Evolutionary conservation across 805 yeast species (phyloP).

Genomic region (Nakazawaea peltata): DNA sequence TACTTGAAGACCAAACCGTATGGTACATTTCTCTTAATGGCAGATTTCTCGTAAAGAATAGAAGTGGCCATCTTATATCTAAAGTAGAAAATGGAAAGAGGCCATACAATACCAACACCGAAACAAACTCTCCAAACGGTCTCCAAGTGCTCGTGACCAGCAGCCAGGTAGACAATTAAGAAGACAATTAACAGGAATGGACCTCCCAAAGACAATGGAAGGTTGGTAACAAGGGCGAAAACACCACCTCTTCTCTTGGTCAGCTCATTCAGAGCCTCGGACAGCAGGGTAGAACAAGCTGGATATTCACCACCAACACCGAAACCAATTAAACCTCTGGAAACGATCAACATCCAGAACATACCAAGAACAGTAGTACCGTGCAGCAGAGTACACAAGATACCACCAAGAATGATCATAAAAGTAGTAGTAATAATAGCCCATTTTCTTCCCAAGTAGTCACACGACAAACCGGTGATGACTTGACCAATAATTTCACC

Average conservation of each 20-base stretch:
- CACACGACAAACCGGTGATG: constrained; percentile 55
- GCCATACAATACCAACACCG: constrained; percentile 61
- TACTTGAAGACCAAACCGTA: constrained; percentile 52
- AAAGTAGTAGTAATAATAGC: constrained; percentile 61
- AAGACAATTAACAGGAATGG: constrained; percentile 68
- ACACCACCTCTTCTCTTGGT: constrained; percentile 57
- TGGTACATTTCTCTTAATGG: constrained; percentile 50
- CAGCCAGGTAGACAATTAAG: constrained; percentile 57
- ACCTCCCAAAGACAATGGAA: constrained; percentile 70
- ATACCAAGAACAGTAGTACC: constrained; percentile 49
- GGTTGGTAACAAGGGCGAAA: constrained; percentile 59
- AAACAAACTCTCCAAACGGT: constrained; percentile 68
- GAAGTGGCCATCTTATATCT: constrained; percentile 64
- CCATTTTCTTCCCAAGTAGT: constrained; percentile 60
- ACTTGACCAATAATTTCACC: constrained; percentile 70
- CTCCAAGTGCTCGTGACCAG: constrained; percentile 32
- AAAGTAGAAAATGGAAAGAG: constrained; percentile 64
- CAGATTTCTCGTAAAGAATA: constrained; percentile 52
- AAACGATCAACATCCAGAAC: constrained; percentile 72
- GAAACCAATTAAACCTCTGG: constrained; percentile 69
- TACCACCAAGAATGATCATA: constrained; percentile 55
- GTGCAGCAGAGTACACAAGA: constrained; percentile 63
- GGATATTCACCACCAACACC: constrained; percentile 79
- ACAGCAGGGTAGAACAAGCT: constrained; percentile 58
- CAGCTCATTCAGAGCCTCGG: constrained; percentile 65